Evolutionary conservation across 2,329 filamentous ascomycete genomes (phyloP).

Genomic region (Colletotrichum destructivum): DNA sequence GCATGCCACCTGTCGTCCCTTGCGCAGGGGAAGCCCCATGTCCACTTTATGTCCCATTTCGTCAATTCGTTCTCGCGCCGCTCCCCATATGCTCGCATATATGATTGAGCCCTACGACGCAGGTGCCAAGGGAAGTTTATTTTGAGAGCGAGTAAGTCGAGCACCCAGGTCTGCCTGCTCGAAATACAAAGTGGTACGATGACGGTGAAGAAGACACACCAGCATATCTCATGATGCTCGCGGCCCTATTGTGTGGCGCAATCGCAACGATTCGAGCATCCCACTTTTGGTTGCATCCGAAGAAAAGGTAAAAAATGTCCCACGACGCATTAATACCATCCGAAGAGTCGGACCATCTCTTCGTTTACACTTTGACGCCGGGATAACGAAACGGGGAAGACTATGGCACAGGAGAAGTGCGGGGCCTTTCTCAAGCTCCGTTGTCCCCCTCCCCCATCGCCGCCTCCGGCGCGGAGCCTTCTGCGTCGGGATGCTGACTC

Average conservation of each 20-base stretch:
- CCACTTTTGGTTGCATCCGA: background rate
- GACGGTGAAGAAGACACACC: slow-evolving; percentile 24
- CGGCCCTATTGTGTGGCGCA: background rate
- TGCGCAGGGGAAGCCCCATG: slow-evolving; percentile 17
- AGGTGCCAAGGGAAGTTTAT: slow-evolving; percentile 19
- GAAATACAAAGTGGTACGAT: slow-evolving; percentile 32
- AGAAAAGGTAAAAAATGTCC: background rate
- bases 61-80: slow-evolving; percentile 17
- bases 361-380: slow-evolving; percentile 23
- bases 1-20: slow-evolving; percentile 12
- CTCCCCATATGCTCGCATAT: slow-evolving; percentile 20
- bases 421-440: slow-evolving; percentile 27
- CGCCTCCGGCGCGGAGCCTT: slow-evolving; percentile 39
- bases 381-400: background rate
- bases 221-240: slow-evolving; percentile 4
- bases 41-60: slow-evolving; percentile 7
- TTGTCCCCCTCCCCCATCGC: slow-evolving; percentile 43
- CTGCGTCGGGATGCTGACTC: slow-evolving; percentile 45
- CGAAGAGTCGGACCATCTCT: slow-evolving; percentile 15
- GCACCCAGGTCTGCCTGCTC: slow-evolving; percentile 6
- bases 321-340: background rate
- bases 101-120: background rate
- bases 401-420: background rate
- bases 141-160: slow-evolving; percentile 30
- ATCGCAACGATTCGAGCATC: background rate